Conservation (phyloP, 2,329 filamentous ascomycete genomes). For the Nemania serpens region DNA sequence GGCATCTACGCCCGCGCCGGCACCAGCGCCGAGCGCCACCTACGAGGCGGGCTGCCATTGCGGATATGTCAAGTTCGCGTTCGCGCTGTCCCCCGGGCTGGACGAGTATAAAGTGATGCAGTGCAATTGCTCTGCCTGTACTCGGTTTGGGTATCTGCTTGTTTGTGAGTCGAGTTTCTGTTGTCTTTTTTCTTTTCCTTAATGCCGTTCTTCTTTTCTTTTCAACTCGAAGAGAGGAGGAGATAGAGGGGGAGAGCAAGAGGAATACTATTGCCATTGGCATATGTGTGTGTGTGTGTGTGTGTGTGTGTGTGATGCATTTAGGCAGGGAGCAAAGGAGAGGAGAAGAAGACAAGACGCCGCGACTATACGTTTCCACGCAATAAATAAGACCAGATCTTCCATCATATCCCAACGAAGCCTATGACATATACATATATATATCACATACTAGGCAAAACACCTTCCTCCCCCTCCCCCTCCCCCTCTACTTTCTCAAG, state of each 20-base stretch:
- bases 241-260: not conserved
- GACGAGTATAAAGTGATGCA: slow-evolving; percentile 50
- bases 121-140: slow-evolving; percentile 61
- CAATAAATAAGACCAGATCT: too few relatives aligned
- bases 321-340: not conserved
- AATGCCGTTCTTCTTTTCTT: not conserved
- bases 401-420: too few relatives aligned
- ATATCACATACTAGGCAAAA: too few relatives aligned
- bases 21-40: slow-evolving; percentile 30
- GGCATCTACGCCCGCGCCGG: too few relatives aligned
- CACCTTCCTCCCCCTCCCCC: too few relatives aligned
- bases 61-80: slow-evolving; percentile 53
- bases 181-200: not conserved
- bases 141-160: slow-evolving; percentile 56
- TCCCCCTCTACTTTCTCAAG: too few relatives aligned
- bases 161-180: slow-evolving; percentile 45
- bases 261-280: not conserved
- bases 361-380: not conserved
- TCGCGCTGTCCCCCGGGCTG: slow-evolving; percentile 55
- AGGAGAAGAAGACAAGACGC: not conserved
- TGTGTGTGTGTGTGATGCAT: not conserved
- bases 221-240: not conserved
- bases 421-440: too few relatives aligned
- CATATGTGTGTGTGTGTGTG: not conserved
- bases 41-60: slow-evolving; percentile 60